phyloP scores from a whole-genome alignment of 1,284 basidiomycete genomes.

The Puccinia polysora region DNA sequence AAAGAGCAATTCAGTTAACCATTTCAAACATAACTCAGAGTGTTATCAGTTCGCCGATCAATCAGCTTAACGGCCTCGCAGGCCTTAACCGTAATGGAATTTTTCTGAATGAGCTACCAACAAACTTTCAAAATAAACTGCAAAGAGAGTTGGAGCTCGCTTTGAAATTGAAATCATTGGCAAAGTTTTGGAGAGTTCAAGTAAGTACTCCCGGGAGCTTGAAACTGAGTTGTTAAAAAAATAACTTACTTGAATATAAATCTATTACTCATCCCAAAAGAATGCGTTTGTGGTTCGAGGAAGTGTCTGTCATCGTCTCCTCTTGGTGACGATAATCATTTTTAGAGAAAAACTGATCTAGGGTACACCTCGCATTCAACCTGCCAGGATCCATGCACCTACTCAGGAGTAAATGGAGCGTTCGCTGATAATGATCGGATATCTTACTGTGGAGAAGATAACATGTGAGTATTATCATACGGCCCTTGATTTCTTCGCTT shows the following conservation, averaged over 20 bases:
- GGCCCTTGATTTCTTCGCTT: background rate
- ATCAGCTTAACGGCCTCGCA: constrained; percentile 10
- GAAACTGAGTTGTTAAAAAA: no score
- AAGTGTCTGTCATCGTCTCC: background rate
- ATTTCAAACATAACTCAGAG: constrained; percentile 41
- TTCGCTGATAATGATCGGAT: constrained; percentile 19
- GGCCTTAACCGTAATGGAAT: constrained; percentile 33
- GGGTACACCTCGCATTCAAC: background rate
- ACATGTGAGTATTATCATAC: constrained; percentile 31
- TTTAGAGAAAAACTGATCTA: background rate
- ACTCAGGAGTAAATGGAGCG: constrained; percentile 25
- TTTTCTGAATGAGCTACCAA: constrained; percentile 35
- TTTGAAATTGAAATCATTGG: constrained; percentile 40
- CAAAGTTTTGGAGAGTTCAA: constrained; percentile 43
- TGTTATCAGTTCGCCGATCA: constrained; percentile 31
- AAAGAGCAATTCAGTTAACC: constrained; percentile 39
- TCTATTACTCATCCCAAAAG: background rate
- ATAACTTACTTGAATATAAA: no score
- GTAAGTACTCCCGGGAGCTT: constrained; percentile 13
- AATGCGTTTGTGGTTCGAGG: constrained; percentile 41
- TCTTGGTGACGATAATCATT: background rate
- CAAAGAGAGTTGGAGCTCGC: constrained; percentile 40
- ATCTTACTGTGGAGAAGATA: constrained; percentile 40
- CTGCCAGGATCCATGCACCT: constrained; percentile 33
- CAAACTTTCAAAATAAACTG: constrained; percentile 39